These are phyloP conservation scores for Schwanniomyces sp. DNA, from an alignment of 805 yeast genomes.

Conservation along the genomic window DNA sequence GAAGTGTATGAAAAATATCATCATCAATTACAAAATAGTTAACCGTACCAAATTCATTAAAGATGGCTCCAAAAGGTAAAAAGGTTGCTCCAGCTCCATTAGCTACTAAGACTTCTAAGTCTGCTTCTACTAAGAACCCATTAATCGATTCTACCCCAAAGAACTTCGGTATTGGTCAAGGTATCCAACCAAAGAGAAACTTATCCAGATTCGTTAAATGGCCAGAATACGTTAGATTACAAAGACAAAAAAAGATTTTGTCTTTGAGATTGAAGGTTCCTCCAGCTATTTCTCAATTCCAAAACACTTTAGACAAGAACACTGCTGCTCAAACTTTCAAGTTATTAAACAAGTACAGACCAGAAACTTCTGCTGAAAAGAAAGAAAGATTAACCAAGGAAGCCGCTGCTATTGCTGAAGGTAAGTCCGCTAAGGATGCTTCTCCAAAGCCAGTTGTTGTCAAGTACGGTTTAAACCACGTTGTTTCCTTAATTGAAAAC, in stretches of 20 bases:
- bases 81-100: constrained; percentile 99
- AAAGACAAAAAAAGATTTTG: constrained; percentile 98
- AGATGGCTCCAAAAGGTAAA: constrained; percentile 51
- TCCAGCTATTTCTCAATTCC: constrained; percentile 97
- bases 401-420: constrained; percentile 98
- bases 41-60: constrained; percentile 7
- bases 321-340: constrained; percentile 96
- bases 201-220: constrained; percentile 96
- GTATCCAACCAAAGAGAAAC: constrained; percentile 94
- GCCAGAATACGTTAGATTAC: constrained; percentile 98
- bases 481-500: constrained; percentile 95
- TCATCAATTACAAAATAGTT: not conserved
- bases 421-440: constrained; percentile 94
- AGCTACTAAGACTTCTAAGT: constrained; percentile 60
- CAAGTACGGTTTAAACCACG: constrained; percentile 99
- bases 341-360: constrained; percentile 98
- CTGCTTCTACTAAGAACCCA: constrained; percentile 63
- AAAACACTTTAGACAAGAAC: constrained; percentile 95
- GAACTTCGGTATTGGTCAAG: constrained; percentile 96
- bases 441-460: constrained; percentile 96
- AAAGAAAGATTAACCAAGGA: constrained; percentile 98
- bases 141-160: constrained; percentile 86
- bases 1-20: not conserved
- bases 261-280: constrained; percentile 97
- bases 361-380: constrained; percentile 97